Evolutionary conservation across 2,329 filamentous ascomycete genomes (phyloP), one percentile per base, ranked within the genome.

Genomic region (Coniochaeta sp.): DNA sequence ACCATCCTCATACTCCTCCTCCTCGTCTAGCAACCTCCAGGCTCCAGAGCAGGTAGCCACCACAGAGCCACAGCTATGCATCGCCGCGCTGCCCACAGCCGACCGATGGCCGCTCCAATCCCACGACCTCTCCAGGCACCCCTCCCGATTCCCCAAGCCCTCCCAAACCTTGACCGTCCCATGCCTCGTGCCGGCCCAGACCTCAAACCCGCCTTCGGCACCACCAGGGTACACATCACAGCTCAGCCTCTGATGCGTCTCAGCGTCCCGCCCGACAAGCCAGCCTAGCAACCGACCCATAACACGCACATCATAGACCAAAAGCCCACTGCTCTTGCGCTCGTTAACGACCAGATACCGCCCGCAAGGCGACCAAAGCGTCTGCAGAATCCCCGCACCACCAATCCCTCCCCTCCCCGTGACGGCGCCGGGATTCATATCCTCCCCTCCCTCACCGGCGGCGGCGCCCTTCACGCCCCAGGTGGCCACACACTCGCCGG

Each of bases 231-330:
- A 88, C 3, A 84, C 76, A 67, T 86, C 81, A 61, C 81, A 81
- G 12, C 71, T 74, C 43, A 88, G 69, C 43, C 81, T 78, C 68
- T 88, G 85, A 64, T 86, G 84, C 0, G 80, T 81, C 1, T 68
- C 67, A 5, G 80, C 77, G 7, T 73, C 69, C 24, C 84, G 79
- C 4, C 81, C 83, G 0, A 73, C 69, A 12, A 88, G 71, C 58
- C 78, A 77, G n/a, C 77, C 77, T 3, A 88, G 74, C n/a, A 87
- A 74, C 64, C 77, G 76, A 9, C 83, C 81, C 2, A 82, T 79
- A 8, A 82, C 83, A 19, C 86, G 79, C 36, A 88, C 78, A 67
- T 88, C 86, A 70, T 87, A 88, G 3, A 88, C 79, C 28, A 87
- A 72, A 40, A 87, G 67, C 2, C 83, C 81, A 6, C 67, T 69